These are phyloP conservation scores for Elsinoe necatrix DNA, from an alignment of 2,329 filamentous ascomycete species.

Conservation along the genomic window DNA sequence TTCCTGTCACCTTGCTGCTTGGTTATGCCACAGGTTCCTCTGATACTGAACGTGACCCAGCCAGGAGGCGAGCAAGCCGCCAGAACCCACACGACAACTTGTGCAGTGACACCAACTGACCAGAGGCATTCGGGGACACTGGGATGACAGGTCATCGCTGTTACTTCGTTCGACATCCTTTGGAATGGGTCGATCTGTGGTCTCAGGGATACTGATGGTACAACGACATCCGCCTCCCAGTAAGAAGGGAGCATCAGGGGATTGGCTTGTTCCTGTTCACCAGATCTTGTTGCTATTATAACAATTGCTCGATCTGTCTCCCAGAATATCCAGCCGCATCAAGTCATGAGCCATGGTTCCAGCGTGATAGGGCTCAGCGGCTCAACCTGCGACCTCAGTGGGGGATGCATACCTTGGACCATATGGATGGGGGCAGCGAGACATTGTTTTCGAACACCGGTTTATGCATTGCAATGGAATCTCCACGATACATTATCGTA, in stretches of 20 bases:
- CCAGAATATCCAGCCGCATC: too few species aligned
- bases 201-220: not conserved
- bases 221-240: not conserved
- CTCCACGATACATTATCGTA: too few species aligned
- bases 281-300: too few species aligned
- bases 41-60: not conserved
- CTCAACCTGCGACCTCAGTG: not conserved
- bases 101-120: slow-evolving; percentile 1
- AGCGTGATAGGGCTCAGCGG: not conserved
- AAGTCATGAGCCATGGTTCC: not conserved
- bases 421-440: too few species aligned
- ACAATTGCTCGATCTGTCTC: too few species aligned
- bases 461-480: too few species aligned
- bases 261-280: not conserved
- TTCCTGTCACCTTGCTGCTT: not conserved
- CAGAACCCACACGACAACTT: not conserved
- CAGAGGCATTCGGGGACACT: not conserved
- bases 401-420: not conserved
- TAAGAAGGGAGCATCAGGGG: not conserved
- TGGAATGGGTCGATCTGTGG: not conserved
- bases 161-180: not conserved
- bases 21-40: not conserved
- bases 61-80: not conserved
- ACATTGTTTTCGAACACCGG: too few species aligned
- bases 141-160: too few species aligned